Evolutionary conservation across 805 yeast genomes (phyloP).

Genomic region (Schizosaccharomyces lindneri): DNA sequence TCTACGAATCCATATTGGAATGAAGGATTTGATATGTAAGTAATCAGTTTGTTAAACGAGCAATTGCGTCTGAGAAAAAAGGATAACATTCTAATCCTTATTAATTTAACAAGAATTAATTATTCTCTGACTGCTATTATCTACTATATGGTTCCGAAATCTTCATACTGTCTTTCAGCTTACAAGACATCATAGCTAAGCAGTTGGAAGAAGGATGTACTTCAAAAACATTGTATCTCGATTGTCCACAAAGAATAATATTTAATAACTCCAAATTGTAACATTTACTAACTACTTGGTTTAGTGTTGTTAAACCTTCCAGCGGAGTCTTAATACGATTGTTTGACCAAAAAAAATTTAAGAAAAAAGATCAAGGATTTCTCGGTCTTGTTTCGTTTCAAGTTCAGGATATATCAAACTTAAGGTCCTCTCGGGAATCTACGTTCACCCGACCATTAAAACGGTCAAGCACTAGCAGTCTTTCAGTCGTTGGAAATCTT

Average conservation of each 20-base stretch:
- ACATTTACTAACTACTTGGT: constrained; percentile 13
- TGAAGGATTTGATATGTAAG: constrained; percentile 56
- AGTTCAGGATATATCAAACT: constrained; percentile 14
- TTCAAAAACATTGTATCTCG: too few relatives aligned
- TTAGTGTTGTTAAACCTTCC: constrained; percentile 35
- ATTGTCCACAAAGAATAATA: too few relatives aligned
- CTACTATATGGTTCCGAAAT: too few relatives aligned
- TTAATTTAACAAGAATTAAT: not conserved
- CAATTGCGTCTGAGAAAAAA: not conserved
- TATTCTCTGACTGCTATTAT: too few relatives aligned
- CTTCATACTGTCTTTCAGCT: too few relatives aligned
- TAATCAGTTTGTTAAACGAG: not conserved
- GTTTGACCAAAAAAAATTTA: constrained; percentile 19
- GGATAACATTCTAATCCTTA: not conserved
- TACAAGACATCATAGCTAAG: too few relatives aligned
- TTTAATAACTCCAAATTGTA: too few relatives aligned
- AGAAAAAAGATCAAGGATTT: constrained; percentile 95
- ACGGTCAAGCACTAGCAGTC: too few relatives aligned
- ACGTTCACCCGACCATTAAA: too few relatives aligned
- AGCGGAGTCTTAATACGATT: constrained; percentile 79
- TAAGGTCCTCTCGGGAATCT: not conserved
- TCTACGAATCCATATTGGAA: constrained; percentile 96
- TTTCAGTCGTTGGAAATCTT: too few relatives aligned
- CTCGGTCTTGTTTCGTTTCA: constrained; percentile 84
- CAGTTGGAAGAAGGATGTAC: too few relatives aligned